Percentiles rank a stretch among this genome's conserved stretches.
Evolutionary conservation across 176 grass and related monocot species (phyloP).

Genomic region (Triticum urartu): DNA sequence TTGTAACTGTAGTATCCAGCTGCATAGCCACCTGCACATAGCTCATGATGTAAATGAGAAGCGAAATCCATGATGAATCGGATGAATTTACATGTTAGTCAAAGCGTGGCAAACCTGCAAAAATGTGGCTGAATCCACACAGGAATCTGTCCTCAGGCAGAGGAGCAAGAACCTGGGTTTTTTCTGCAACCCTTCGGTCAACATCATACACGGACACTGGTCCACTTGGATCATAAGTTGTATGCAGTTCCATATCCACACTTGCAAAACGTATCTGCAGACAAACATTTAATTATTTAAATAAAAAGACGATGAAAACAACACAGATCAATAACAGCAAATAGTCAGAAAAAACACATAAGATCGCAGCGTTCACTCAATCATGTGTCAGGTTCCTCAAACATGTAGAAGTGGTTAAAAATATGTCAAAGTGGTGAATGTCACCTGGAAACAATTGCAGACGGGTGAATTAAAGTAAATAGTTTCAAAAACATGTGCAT

Average conservation of each 20-base stretch:
- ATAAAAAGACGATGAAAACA: background rate
- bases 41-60: background rate
- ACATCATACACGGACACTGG: slow-evolving; percentile 68
- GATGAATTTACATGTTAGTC: background rate
- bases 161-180: slow-evolving; percentile 81
- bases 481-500: background rate
- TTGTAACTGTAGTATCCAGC: slow-evolving; percentile 99
- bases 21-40: slow-evolving; percentile 82
- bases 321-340: background rate
- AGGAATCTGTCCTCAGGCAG: slow-evolving; percentile 87
- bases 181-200: slow-evolving; percentile 72
- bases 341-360: background rate
- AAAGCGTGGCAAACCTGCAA: slow-evolving; percentile 62
- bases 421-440: background rate
- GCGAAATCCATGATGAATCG: background rate
- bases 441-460: background rate
- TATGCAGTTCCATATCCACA: slow-evolving; percentile 90
- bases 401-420: background rate
- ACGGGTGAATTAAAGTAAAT: background rate
- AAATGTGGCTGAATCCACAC: slow-evolving; percentile 95
- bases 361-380: background rate
- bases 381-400: background rate
- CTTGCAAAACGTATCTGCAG: slow-evolving; percentile 86
- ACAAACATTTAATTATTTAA: background rate
- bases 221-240: slow-evolving; percentile 72